Base-by-base conservation (phyloP, 202 grass and related monocot genomes). In the Dendrocalamus latiflorus region DNA sequence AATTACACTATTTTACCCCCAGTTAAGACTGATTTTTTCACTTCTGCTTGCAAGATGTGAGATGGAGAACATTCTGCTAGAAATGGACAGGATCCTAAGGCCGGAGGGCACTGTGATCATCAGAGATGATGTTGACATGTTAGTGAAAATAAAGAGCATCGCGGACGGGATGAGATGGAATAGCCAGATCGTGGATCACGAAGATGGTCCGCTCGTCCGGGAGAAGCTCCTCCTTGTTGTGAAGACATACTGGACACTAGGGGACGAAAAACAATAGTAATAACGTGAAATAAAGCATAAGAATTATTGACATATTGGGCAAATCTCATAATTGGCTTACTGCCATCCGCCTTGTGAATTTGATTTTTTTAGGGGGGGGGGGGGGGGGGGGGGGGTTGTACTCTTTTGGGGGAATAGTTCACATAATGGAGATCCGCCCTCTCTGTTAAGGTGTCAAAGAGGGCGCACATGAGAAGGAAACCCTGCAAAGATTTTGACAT, bases 201-300 rank as follows among this genome's bases (percentile, higher is more conserved):
- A 98, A 90, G 90, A 93, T 70, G 93, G 95, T 50, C 95, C 95
- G 33, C 91, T 90, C 73, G 90, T 88, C 63, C 94, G 93, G 65
- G 91, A 91, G 89, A 98, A 98, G 88, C 81, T 98, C 68, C 91
- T 98, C 26, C 80, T 98, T 85, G 93, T 91, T 72, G 93, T 95
- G 41, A 98, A 98, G 86, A 89, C 89, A 65, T 95, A 95, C 74
- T 98, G 96, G 96, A 92, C 93, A 48, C 70, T 88, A 0, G 81
- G 74, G 18, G 87, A 89, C 34, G 56, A 86, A 57, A 82, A 90
- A 24, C 86, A 91, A 81, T 64, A 86, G 72, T 60, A 81, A 53
- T 53, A 68, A 49, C 68, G 62, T 72, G 33, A 56, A 79, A 69
- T 82, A 76, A 87, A 80, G 17, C 66, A 65, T 75, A 28, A 80